These are phyloP conservation scores for Gryganskiella cystojenkinii DNA, from an alignment of 192 early-diverging fungal genomes.

Conservation along the genomic window DNA sequence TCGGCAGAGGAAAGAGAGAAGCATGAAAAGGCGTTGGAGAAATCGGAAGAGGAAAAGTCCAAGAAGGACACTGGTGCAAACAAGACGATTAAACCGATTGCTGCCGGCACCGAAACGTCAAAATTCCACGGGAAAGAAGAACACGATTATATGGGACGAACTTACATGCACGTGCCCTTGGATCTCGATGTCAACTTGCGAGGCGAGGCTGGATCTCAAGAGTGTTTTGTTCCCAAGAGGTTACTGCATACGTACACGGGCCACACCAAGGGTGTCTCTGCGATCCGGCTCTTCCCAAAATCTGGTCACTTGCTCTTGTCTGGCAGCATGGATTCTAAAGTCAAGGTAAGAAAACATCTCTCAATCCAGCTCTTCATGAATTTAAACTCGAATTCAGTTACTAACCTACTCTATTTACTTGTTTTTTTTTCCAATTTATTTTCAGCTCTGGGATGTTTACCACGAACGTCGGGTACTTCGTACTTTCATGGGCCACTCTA, in stretches of 20 bases:
- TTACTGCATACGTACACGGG: slow-evolving; percentile 93
- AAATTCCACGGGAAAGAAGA: slow-evolving; percentile 89
- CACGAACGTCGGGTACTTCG: slow-evolving; percentile 86
- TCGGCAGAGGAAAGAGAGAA: slow-evolving; percentile 63
- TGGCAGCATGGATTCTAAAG: slow-evolving; percentile 92
- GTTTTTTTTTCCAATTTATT: too few species aligned
- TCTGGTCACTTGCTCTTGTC: slow-evolving; percentile 92
- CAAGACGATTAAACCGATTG: slow-evolving; percentile 36
- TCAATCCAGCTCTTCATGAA: neutral
- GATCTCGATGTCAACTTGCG: slow-evolving; percentile 85
- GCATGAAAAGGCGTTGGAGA: slow-evolving; percentile 58
- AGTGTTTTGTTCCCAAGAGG: slow-evolving; percentile 89
- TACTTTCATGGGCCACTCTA: slow-evolving; percentile 91
- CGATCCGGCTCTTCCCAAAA: slow-evolving; percentile 90
- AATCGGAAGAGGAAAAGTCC: slow-evolving; percentile 52
- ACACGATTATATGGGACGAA: slow-evolving; percentile 92
- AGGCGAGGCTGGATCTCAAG: slow-evolving; percentile 76
- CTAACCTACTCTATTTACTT: neutral
- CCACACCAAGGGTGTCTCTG: slow-evolving; percentile 91
- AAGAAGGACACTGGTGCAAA: slow-evolving; percentile 35
- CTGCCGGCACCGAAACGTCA: slow-evolving; percentile 77
- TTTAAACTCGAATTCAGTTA: neutral
- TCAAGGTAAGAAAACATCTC: slow-evolving; percentile 77
- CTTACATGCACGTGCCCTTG: slow-evolving; percentile 96
- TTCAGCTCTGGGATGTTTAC: slow-evolving; percentile 93